Base-by-base conservation (phyloP, 2,329 filamentous ascomycete species). In the Alternaria infectoria region DNA sequence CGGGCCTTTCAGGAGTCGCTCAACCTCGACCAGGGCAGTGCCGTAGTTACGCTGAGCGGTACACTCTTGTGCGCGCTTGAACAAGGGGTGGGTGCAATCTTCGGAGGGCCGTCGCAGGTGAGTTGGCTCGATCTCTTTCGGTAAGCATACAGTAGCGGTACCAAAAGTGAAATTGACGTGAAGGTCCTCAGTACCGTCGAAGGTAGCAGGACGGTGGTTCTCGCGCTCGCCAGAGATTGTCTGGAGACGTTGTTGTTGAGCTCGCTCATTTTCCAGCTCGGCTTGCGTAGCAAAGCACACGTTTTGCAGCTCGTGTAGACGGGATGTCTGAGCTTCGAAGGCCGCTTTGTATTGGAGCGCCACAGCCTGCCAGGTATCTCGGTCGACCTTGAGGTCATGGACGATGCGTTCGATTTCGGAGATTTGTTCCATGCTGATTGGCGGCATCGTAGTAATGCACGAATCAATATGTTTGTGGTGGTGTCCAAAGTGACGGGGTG, bases 251-350 rank as follows among this genome's bases (percentile, higher is more conserved):
- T 65, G 71, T 9, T 66, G 65, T 9, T 70, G 61, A 11, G 47
- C 62, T 21, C 73, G 66, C 54, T 77, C 73, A 19, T 79, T 79
- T 54, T 77, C 73, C 17, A 78, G 51, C 23, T 77, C 75, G 10
- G 74, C 75, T 57, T 79, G 76, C 1, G 76, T 74, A 6, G 74
- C 74, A 19, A 75, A 69, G 56, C 74, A 75, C 0, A 77, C 66
- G 30, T 74, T 66, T 49, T 74, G 71, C 1, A 77, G 57, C 46
- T 77, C 70, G 7, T 59, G 58, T 4, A 77, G 62, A 9, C 65
- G 71, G 36, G 54, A 46, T 6, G 69, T 73, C 40, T 77, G 74
- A 4, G 54, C 58, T 25, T 74, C 69, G 51, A 78, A 77, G 4
- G 73, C 77, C 7, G 62, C 54, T 56, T 73, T 75, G 68, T 75